Evolutionary conservation across 2,329 filamentous ascomycete genomes (phyloP).

Genomic region (Exophiala sp.): DNA sequence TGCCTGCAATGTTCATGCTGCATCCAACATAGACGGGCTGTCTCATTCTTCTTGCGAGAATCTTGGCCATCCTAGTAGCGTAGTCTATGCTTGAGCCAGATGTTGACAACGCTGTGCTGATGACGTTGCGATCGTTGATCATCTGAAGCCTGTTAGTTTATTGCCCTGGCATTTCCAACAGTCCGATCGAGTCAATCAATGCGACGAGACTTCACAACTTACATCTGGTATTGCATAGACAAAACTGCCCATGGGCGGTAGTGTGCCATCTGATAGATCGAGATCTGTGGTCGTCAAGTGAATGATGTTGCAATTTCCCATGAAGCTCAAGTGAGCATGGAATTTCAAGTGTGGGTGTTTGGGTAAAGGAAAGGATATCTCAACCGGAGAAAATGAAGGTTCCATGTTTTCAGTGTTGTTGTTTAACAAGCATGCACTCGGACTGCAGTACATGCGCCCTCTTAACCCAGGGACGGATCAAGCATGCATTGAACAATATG

Average conservation of each 20-base stretch:
- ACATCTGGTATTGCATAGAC: slow-evolving; percentile 93
- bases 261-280: slow-evolving; percentile 38
- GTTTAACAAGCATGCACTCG: no score
- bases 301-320: slow-evolving; percentile 51
- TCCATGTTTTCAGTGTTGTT: slow-evolving; percentile 14
- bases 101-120: slow-evolving; percentile 72
- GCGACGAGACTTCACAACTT: slow-evolving; percentile 31
- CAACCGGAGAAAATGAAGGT: slow-evolving; percentile 42
- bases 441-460: no score
- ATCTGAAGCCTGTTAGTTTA: slow-evolving; percentile 33
- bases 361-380: slow-evolving; percentile 58
- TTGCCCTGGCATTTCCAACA: not conserved
- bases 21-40: slow-evolving; percentile 87
- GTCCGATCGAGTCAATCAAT: not conserved
- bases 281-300: slow-evolving; percentile 56
- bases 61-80: slow-evolving; percentile 76
- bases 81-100: slow-evolving; percentile 79
- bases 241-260: slow-evolving; percentile 73
- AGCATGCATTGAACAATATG: no score
- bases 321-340: slow-evolving; percentile 56
- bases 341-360: slow-evolving; percentile 55
- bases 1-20: slow-evolving; percentile 76
- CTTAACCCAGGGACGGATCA: no score
- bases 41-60: slow-evolving; percentile 68
- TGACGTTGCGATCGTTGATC: slow-evolving; percentile 45